Percentiles rank a stretch among this genome's conserved stretches.
Evolutionary conservation across 345 rosid genomes (phyloP).

Genomic region (Eutrema japonicum): DNA sequence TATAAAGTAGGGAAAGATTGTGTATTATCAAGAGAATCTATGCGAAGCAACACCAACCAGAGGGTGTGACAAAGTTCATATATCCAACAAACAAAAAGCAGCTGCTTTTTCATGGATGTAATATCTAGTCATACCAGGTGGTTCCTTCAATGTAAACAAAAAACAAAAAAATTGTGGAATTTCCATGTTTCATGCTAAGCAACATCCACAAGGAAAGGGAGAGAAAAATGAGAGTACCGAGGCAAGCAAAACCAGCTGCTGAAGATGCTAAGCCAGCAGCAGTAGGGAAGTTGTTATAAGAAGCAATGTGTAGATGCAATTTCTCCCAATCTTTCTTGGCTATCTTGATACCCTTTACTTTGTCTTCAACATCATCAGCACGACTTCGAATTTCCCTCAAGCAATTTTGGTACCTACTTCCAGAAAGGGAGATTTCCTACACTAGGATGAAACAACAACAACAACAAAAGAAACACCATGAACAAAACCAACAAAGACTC

Average conservation of each 20-base stretch:
- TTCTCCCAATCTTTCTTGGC: constrained; percentile 82
- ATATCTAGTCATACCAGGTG: too few species aligned
- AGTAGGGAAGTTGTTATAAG: constrained; percentile 88
- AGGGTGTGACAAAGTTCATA: too few species aligned
- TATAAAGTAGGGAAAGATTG: background rate
- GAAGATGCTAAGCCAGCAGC: constrained; percentile 99
- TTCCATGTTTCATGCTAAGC: background rate
- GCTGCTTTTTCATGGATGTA: too few species aligned
- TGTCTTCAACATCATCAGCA: constrained; percentile 72
- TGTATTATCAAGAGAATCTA: background rate
- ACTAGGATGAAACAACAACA: constrained; percentile 42
- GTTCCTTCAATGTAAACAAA: too few species aligned
- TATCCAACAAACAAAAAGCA: too few species aligned
- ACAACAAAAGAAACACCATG: background rate
- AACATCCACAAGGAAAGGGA: background rate
- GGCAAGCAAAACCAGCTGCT: constrained; percentile 95
- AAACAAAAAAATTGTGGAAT: too few species aligned
- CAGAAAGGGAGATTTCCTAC: constrained; percentile 92
- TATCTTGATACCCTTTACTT: constrained; percentile 75
- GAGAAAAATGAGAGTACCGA: constrained; percentile 52
- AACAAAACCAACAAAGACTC: background rate
- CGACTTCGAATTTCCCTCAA: constrained; percentile 81
- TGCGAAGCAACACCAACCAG: too few species aligned
- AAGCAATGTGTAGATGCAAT: constrained; percentile 80
- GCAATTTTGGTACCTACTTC: constrained; percentile 84